Evolutionary conservation across 805 yeast species (phyloP), one percentile per base, ranked within the genome.

Genomic region (Wickerhamomyces pijperi): DNA sequence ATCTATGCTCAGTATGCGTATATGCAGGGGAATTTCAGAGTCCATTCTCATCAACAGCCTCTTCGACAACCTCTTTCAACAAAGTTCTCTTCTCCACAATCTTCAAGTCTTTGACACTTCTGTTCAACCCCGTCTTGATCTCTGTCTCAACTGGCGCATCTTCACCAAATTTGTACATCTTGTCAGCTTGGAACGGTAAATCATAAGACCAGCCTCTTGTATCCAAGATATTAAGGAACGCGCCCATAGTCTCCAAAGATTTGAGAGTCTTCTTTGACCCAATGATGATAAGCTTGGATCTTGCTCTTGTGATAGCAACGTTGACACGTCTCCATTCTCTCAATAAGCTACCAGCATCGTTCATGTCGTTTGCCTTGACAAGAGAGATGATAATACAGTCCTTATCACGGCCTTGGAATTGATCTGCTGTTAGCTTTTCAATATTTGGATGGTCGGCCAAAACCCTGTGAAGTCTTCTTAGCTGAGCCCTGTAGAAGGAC

Each of bases 331-430:
- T 68, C 88, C 96, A 81, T 50, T 92, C 97, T 44, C 72, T 75
- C 34, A 92, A 61, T 34, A 92, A 64, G 21, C 82, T 82, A 0
- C 97, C 97, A 1, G 83, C 78, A 32, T 65, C 67, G 9, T 67
- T 64, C 17, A 71, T 71, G 2, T 65, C 66, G 55, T 88, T 87
- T 4, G 95, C 80, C 36, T 95, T 65, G 3, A 92, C 98, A 48
- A 92, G 63, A 0, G 97, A 90, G 3, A 92, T 83, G 6, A 92
- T 76, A 14, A 92, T 75, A 53, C 95, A 83, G 25, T 85, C 90
- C 51, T 90, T 92, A 58, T 92, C 99, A 40, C 97, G 70, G 0
- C 98, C 99, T 60, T 92, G 98, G 51, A 82, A 90, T 53, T 82
- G 85, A 58, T 92, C 99, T 0, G 97, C 97, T 0, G 99, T 92